These are phyloP conservation scores for Fusarium beomiforme DNA, from an alignment of 2,329 filamentous ascomycete species.

Conservation along the genomic window DNA sequence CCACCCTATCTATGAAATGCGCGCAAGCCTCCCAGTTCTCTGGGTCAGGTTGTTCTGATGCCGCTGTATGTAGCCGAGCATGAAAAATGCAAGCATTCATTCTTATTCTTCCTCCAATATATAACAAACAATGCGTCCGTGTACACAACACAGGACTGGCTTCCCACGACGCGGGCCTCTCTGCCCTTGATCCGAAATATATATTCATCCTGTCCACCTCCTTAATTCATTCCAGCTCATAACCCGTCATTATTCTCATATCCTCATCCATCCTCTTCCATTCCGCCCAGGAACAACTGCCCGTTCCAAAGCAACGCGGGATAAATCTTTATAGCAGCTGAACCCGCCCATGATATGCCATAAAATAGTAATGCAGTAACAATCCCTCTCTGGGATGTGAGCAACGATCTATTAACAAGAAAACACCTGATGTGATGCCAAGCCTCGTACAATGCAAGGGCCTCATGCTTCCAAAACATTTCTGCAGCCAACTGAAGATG, in stretches of 20 bases:
- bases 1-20: conserved; percentile 40
- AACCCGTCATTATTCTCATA: conserved; percentile 32
- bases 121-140: conserved; percentile 11
- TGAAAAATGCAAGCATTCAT: conserved; percentile 18
- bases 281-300: conserved; percentile 10
- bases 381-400: conserved; percentile 28
- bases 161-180: background rate
- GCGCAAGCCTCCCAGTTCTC: conserved; percentile 2
- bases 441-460: conserved; percentile 1
- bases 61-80: conserved; percentile 14
- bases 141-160: conserved; percentile 15
- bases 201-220: conserved; percentile 15
- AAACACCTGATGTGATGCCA: conserved; percentile 25
- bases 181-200: conserved; percentile 3
- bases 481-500: conserved; percentile 32
- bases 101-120: conserved; percentile 27
- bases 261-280: conserved; percentile 31
- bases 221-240: conserved; percentile 22
- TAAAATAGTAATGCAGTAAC: conserved; percentile 16
- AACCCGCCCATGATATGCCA: conserved; percentile 35
- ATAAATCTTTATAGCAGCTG: conserved; percentile 24
- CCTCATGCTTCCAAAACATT: conserved; percentile 28
- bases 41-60: background rate
- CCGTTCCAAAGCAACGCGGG: conserved; percentile 12
- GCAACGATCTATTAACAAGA: conserved; percentile 39